These are phyloP conservation scores for Sporothrix euskadiensis DNA, from an alignment of 2,329 filamentous ascomycete genomes.

Conservation along the genomic window DNA sequence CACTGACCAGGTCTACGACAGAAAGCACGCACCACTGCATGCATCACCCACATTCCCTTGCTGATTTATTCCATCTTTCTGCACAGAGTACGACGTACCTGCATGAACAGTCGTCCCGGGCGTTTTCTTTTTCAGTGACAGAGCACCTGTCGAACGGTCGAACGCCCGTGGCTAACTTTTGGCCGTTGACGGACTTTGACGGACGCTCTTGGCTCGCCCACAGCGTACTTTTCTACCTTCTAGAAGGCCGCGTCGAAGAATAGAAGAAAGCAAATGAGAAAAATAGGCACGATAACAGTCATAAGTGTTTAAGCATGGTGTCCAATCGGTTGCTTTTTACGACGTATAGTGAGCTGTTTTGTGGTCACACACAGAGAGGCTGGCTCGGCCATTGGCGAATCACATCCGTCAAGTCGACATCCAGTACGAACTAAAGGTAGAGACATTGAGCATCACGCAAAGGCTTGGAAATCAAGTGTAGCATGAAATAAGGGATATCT, in stretches of 20 bases:
- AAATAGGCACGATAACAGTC: background rate
- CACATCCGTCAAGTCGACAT: background rate
- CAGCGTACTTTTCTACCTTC: background rate
- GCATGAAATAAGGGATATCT: background rate
- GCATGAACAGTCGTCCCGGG: constrained; percentile 5
- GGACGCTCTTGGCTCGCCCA: background rate
- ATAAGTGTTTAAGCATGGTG: background rate
- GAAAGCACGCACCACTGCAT: background rate
- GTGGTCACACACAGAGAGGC: background rate
- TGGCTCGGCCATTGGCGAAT: background rate
- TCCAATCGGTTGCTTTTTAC: background rate
- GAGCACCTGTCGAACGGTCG: too few species aligned
- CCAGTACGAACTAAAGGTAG: background rate
- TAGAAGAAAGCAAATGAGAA: background rate
- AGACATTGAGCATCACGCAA: background rate
- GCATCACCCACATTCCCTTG: background rate
- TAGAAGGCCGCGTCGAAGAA: background rate
- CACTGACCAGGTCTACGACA: background rate
- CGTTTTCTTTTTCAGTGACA: background rate
- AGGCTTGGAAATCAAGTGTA: too few species aligned
- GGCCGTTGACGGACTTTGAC: background rate
- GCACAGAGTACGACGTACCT: background rate
- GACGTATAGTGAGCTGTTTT: background rate
- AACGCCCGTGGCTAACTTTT: background rate
- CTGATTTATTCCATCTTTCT: background rate